Percentiles rank a stretch among this genome's conserved stretches.
Conservation (phyloP, 2,329 filamentous ascomycete genomes). For the Alternaria longipes region DNA sequence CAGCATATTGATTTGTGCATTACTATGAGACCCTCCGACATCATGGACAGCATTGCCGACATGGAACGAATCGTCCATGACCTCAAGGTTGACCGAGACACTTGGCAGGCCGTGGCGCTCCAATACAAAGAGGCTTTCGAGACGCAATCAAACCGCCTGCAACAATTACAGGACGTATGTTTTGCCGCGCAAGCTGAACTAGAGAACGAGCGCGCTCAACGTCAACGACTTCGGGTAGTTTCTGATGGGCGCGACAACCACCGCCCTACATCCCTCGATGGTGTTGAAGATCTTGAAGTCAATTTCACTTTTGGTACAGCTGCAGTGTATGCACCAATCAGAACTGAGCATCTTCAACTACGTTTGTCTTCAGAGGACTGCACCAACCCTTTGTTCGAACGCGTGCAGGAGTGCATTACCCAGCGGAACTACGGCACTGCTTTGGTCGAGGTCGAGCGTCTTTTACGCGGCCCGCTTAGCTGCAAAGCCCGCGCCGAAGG, state of each 20-base stretch:
- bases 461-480: conserved; percentile 38
- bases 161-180: conserved; percentile 39
- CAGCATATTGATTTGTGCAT: conserved; percentile 24
- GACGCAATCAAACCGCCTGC: conserved; percentile 31
- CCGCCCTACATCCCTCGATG: conserved; percentile 8
- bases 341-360: not conserved
- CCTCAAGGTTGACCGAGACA: conserved; percentile 43
- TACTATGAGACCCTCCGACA: conserved; percentile 23
- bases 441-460: conserved; percentile 34
- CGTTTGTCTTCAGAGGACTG: conserved; percentile 4
- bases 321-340: conserved; percentile 16
- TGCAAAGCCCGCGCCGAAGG: conserved; percentile 38
- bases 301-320: conserved; percentile 25
- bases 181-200: conserved; percentile 45
- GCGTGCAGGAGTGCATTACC: conserved; percentile 27
- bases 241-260: conserved; percentile 4
- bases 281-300: conserved; percentile 4
- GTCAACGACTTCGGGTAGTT: conserved; percentile 20
- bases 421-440: conserved; percentile 37
- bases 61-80: conserved; percentile 28
- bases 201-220: conserved; percentile 39
- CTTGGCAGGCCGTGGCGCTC: conserved; percentile 39
- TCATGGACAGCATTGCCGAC: conserved; percentile 19
- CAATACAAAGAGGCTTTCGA: conserved; percentile 43
- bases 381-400: conserved; percentile 28